Evolutionary conservation across 805 yeast genomes (phyloP), one percentile per base, ranked within the genome.

Genomic region (Ogataea trehalophila): DNA sequence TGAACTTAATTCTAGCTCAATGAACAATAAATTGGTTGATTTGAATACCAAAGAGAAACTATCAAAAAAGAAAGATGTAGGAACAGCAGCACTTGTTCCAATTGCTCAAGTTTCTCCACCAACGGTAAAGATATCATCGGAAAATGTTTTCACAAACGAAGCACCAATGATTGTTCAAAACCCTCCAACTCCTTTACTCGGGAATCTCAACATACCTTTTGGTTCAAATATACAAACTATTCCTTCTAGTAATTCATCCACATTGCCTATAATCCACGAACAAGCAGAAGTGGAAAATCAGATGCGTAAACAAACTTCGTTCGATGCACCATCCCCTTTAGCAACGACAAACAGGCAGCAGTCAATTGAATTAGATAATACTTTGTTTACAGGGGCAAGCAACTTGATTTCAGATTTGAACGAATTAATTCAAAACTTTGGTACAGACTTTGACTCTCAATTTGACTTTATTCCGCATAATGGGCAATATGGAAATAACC

Each of bases 381-480:
- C 56, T 37, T 49, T 68, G 4, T 56, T 68, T 46, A 56, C 62
- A 40, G 71, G 69, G 37, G 71, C 71, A 5, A 59, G 68, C 17
- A 56, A 61, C 44, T 52, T 68, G 45, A 68, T 68, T 42, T 58
- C 65, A 13, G 71, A 68, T 45, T 54, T 68, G 45, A 67, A 67
- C 46, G 68, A 62, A 16, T 47, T 68, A 43, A 65, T 68, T 38
- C 59, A 62, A 33, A 59, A 58, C 14, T 60, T 65, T 48, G 57
- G 56, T 14, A 36, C 48, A 11, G 67, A 65, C 26, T 52, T 56
- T 33, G 57, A 55, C 26, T 51, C 51, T 17, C 56, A 58, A 15
- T 39, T 47, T 14, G 43, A 41, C 18, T 40, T 15, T 33, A n/a
- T 26, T 26, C 31, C 31, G 9, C 9, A 26, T 26, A 26, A 26